These are phyloP conservation scores for Cucumis variabilis DNA, from an alignment of 331 rosid species.

Conservation along the genomic window DNA sequence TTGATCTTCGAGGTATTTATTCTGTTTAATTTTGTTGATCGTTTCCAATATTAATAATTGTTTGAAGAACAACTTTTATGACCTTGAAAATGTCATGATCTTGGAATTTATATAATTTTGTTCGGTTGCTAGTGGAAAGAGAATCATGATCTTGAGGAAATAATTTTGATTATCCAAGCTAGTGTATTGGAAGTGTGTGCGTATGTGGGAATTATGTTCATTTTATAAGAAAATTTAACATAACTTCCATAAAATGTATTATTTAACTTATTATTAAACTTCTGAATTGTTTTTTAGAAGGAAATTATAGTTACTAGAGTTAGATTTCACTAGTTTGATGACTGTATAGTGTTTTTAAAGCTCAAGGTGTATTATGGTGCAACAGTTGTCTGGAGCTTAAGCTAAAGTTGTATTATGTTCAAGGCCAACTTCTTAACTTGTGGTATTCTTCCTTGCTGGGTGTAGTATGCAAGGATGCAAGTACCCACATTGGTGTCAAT, in stretches of 20 bases:
- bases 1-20: too few relatives aligned
- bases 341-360: neutral
- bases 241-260: neutral
- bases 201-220: too few relatives aligned
- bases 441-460: neutral
- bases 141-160: too few relatives aligned
- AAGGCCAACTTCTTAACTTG: neutral
- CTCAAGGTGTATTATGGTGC: neutral
- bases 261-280: neutral
- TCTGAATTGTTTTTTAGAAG: constrained; percentile 2
- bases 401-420: neutral
- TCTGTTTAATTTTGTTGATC: too few relatives aligned
- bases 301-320: neutral
- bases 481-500: neutral
- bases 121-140: too few relatives aligned
- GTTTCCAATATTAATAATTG: too few relatives aligned
- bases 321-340: neutral
- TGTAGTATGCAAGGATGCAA: neutral
- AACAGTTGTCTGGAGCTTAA: neutral
- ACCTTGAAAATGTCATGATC: too few relatives aligned
- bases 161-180: too few relatives aligned
- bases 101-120: too few relatives aligned
- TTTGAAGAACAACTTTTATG: too few relatives aligned
- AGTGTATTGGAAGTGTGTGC: too few relatives aligned
- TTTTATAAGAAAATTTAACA: neutral